These are phyloP conservation scores for Primulina huaijiensis DNA, from an alignment of 257 asterid species.

Conservation along the genomic window DNA sequence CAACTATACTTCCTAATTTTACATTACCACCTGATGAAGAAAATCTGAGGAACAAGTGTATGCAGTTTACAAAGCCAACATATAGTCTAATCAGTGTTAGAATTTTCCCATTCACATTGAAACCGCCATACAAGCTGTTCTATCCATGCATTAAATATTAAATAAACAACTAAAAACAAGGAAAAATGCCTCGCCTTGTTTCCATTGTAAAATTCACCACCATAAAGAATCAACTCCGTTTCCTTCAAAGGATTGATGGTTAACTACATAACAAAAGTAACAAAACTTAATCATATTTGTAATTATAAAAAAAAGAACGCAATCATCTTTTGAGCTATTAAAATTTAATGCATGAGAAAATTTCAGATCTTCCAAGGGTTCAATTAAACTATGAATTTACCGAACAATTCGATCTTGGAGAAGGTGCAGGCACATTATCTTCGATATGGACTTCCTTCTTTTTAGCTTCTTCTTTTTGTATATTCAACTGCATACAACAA, in stretches of 20 bases:
- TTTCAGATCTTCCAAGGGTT: not conserved
- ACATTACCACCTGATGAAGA: not conserved
- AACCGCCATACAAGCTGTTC: not conserved
- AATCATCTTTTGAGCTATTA: not conserved
- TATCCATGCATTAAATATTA: not conserved
- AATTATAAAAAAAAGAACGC: not conserved
- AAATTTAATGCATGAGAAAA: constrained; percentile 17
- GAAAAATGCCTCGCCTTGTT: constrained; percentile 58
- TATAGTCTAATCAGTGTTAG: not conserved
- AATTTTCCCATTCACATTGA: not conserved
- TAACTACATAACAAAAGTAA: constrained; percentile 42
- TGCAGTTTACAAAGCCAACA: not conserved
- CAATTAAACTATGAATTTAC: constrained; percentile 34
- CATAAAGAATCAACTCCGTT: constrained; percentile 77
- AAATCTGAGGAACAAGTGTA: not conserved
- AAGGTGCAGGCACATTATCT: constrained; percentile 87
- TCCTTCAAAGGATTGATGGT: constrained; percentile 85
- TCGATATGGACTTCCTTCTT: constrained; percentile 93
- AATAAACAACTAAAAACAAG: not conserved
- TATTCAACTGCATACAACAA: constrained; percentile 39
- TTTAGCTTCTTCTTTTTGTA: constrained; percentile 94
- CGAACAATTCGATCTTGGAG: constrained; percentile 98
- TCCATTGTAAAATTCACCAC: constrained; percentile 98
- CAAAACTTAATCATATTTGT: constrained; percentile 14
- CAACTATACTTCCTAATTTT: too few species aligned